Percentiles rank a stretch among this genome's conserved stretches.
phyloP scores from a whole-genome alignment of 768 basidiomycete genomes.

The Boletales sp. region DNA sequence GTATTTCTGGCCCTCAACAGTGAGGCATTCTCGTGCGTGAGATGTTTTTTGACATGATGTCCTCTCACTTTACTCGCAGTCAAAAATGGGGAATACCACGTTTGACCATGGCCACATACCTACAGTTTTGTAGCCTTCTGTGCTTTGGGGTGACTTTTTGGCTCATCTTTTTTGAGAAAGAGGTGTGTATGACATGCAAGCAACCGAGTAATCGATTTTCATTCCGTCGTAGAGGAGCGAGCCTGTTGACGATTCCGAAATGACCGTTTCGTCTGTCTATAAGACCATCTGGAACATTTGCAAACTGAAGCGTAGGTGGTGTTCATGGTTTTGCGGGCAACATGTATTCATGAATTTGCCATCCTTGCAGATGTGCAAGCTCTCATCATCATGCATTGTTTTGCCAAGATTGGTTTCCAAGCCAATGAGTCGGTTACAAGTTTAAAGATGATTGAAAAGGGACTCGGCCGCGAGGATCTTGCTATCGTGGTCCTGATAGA shows the following conservation, averaged over 20 bases:
- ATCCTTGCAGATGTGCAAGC: slow-evolving; percentile 74
- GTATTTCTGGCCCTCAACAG: slow-evolving; percentile 97
- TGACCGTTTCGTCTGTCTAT: slow-evolving; percentile 89
- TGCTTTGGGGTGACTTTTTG: slow-evolving; percentile 86
- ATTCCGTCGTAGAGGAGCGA: slow-evolving; percentile 62
- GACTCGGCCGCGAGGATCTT: slow-evolving; percentile 90
- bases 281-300: slow-evolving; percentile 93
- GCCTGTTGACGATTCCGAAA: slow-evolving; percentile 67
- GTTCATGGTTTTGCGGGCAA: background rate
- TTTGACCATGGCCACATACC: slow-evolving; percentile 70
- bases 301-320: slow-evolving; percentile 73
- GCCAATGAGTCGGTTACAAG: slow-evolving; percentile 89
- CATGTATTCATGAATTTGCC: background rate
- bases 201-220: background rate
- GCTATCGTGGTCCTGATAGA: slow-evolving; percentile 95
- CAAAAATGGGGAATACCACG: slow-evolving; percentile 74
- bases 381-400: slow-evolving; percentile 79
- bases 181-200: slow-evolving; percentile 47
- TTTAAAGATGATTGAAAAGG: slow-evolving; percentile 96
- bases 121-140: slow-evolving; percentile 80
- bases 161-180: slow-evolving; percentile 84
- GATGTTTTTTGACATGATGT: background rate
- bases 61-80: slow-evolving; percentile 34
- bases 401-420: slow-evolving; percentile 93
- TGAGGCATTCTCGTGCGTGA: slow-evolving; percentile 76